Evolutionary conservation across 805 yeast species (phyloP), one percentile per base, ranked within the genome.

Genomic region (Cyberlindnera misumaiensis): DNA sequence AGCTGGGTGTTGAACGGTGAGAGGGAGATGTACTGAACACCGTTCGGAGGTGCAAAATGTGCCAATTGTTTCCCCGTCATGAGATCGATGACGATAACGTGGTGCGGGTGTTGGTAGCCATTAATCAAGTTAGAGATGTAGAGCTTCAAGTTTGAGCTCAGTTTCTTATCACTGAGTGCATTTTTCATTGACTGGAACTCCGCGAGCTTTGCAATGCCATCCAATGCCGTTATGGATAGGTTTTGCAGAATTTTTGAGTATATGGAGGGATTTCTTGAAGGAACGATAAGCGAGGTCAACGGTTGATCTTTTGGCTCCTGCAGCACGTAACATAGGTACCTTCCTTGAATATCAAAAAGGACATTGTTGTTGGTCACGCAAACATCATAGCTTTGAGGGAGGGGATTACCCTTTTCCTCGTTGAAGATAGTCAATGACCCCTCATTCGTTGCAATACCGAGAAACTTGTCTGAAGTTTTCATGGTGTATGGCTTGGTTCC

Each of bases 1-100:
- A 81, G 53, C 24, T 72, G 70, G 29, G 73, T 51, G 49, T 80
- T 85, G 52, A 68, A 74, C 1, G 84, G 83, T 0, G 83, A 78
- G 6, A 81, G 51, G 2, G 82, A 75, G 2, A 82, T 53, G 17
- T 67, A 58, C 0, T 86, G 76, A 22, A 81, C 68, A 0, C 85
- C 85, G 15, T 73, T 76, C 0, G 82, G 77, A 0, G 85, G 76
- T 30, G 70, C 66, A 54, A 81, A 77, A 9, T 66, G 47, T 17
- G 64, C 61, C 15, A 68, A 41, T 3, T 63, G 59, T 40, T 57
- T 55, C 34, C 60, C 66, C 24, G 66, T 62, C 3, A 55, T 41
- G 24, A 80, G 55, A 47, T 79, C 82, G 17, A 77, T 43, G 17
- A 77, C 48, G 14, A 72, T 62, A 8, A 78, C 56, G 39, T 65